Evolutionary conservation across 345 rosid genomes (phyloP).

Genomic region (Gossypium rotundifolium): DNA sequence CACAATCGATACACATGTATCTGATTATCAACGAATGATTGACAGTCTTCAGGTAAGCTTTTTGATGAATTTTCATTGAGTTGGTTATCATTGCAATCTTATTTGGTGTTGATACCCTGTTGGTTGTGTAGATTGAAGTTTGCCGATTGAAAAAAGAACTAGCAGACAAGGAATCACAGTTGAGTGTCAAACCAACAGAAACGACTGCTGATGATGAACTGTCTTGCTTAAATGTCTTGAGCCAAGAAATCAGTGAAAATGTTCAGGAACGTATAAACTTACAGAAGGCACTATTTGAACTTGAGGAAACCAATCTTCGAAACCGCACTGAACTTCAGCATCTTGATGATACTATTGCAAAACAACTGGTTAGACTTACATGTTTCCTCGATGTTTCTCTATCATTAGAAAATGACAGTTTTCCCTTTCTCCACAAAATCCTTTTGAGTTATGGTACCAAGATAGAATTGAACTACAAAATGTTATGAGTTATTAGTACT

Average conservation of each 20-base stretch:
- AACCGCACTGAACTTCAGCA: constrained; percentile 76
- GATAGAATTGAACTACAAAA: not conserved
- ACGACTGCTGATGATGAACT: constrained; percentile 75
- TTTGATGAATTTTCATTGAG: constrained; percentile 9
- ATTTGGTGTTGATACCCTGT: not conserved
- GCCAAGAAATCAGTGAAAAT: constrained; percentile 93
- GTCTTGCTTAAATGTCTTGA: constrained; percentile 78
- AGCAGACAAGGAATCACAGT: constrained; percentile 78
- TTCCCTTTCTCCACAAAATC: not conserved
- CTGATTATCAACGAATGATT: constrained; percentile 96
- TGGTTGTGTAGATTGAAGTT: constrained; percentile 64
- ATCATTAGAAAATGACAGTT: not conserved
- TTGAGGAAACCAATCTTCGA: constrained; percentile 78
- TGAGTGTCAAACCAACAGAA: constrained; percentile 64
- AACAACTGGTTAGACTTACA: constrained; percentile 52
- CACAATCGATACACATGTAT: constrained; percentile 74
- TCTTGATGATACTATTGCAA: constrained; percentile 79
- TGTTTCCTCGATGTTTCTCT: not conserved
- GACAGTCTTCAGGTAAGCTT: constrained; percentile 79
- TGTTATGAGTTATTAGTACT: constrained; percentile 2
- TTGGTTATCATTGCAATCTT: not conserved
- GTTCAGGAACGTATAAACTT: constrained; percentile 90
- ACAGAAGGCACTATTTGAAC: constrained; percentile 86
- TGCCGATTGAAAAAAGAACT: constrained; percentile 70
- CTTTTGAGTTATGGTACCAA: not conserved